These are phyloP conservation scores for Ceratocystis cubensis DNA, from an alignment of 2,329 filamentous ascomycete genomes.

Conservation along the genomic window DNA sequence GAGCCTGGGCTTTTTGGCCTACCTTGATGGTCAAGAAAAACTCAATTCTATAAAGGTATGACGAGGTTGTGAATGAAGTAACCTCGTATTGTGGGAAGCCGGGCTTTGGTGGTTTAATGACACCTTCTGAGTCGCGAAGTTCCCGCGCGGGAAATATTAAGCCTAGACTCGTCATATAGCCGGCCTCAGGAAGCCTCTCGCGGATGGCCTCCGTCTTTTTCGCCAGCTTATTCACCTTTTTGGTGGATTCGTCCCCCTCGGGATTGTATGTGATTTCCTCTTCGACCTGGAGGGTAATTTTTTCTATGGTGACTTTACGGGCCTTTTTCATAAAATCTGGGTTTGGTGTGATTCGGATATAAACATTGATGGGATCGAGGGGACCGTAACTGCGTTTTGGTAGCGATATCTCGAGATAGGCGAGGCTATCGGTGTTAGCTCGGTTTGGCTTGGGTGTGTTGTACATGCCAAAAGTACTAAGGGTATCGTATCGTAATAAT, in stretches of 20 bases:
- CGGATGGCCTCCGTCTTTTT: constrained; percentile 73
- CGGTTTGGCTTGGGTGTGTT: constrained; percentile 86
- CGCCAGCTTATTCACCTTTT: constrained; percentile 75
- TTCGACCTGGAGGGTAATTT: constrained; percentile 86
- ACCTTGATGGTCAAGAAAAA: constrained; percentile 95
- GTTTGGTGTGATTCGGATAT: constrained; percentile 87
- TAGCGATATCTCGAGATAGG: constrained; percentile 81
- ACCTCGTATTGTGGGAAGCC: constrained; percentile 84
- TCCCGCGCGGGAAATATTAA: constrained; percentile 86
- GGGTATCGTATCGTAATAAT: constrained; percentile 83
- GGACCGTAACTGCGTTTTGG: constrained; percentile 96
- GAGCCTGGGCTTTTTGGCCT: constrained; percentile 23
- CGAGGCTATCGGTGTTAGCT: constrained; percentile 74
- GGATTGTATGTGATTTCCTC: constrained; percentile 99
- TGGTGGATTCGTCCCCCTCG: constrained; percentile 86
- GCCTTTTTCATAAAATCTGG: constrained; percentile 84
- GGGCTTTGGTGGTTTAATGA: constrained; percentile 71
- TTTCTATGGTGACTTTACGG: constrained; percentile 81
- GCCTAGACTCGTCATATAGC: constrained; percentile 85
- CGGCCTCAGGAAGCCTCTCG: constrained; percentile 75
- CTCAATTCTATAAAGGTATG: constrained; percentile 93
- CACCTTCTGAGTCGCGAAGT: constrained; percentile 71
- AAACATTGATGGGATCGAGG: constrained; percentile 86
- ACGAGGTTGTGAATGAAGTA: constrained; percentile 83
- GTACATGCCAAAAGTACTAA: constrained; percentile 99